Percentiles rank a stretch among this genome's conserved stretches.
Conservation (phyloP, 1,139 yeast genomes). For the Yamadazyma spencermartinsiae region DNA sequence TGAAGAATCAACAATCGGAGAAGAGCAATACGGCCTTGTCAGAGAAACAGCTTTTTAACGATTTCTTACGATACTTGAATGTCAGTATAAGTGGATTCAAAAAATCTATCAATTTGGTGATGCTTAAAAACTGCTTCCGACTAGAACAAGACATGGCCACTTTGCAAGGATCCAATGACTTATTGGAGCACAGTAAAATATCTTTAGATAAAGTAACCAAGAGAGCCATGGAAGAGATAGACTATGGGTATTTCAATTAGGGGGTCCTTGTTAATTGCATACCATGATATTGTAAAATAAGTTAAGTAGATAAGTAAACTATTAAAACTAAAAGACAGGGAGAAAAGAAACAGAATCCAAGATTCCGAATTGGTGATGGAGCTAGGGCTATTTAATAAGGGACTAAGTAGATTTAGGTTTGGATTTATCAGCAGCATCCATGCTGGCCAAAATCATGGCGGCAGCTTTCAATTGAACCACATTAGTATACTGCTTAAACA, state of each 20-base stretch:
- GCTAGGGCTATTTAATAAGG: not conserved
- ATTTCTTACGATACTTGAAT: slow-evolving; percentile 37
- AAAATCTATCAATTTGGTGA: slow-evolving; percentile 27
- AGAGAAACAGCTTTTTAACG: slow-evolving; percentile 21
- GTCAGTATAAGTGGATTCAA: slow-evolving; percentile 47
- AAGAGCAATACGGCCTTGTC: slow-evolving; percentile 2
- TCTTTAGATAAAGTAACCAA: slow-evolving; percentile 31
- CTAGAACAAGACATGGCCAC: slow-evolving; percentile 37
- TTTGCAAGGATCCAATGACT: slow-evolving; percentile 24
- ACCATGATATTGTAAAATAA: slow-evolving; percentile 2
- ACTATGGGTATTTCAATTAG: slow-evolving; percentile 20
- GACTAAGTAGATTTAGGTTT: slow-evolving; percentile 2
- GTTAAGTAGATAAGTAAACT: not conserved
- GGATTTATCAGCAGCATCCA: slow-evolving; percentile 67
- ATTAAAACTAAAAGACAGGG: slow-evolving; percentile 5
- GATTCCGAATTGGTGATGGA: not conserved
- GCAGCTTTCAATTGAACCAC: slow-evolving; percentile 88
- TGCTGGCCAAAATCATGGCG: slow-evolving; percentile 72
- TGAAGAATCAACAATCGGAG: slow-evolving; percentile 14
- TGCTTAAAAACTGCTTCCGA: slow-evolving; percentile 30
- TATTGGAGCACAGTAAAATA: slow-evolving; percentile 33
- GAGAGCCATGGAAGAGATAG: slow-evolving; percentile 32
- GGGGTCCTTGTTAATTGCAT: slow-evolving; percentile 5
- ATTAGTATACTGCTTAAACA: slow-evolving; percentile 88
- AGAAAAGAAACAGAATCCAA: slow-evolving; percentile 2